Evolutionary conservation across 2,329 filamentous ascomycete genomes (phyloP).

Genomic region (Calonectria pseudoreteaudii): DNA sequence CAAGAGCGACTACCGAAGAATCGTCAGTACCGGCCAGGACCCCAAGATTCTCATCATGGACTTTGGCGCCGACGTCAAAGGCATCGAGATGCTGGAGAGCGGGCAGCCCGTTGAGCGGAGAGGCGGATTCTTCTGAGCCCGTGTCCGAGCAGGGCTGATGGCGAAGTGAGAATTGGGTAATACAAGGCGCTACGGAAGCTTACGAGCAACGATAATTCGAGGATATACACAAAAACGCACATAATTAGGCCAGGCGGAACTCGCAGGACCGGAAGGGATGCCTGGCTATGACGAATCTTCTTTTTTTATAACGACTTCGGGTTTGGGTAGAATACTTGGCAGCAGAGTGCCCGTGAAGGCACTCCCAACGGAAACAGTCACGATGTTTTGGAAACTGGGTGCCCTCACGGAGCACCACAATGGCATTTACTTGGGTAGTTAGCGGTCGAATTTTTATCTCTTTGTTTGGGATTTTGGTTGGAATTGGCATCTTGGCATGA

Average conservation of each 20-base stretch:
- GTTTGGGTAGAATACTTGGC: constrained; percentile 32
- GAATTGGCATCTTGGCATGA: constrained; percentile 23
- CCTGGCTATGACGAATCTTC: constrained; percentile 27
- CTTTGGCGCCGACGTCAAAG: constrained; percentile 76
- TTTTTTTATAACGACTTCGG: constrained; percentile 36
- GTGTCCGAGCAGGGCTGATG: not conserved
- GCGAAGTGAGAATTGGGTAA: constrained; percentile 5
- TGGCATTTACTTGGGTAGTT: constrained; percentile 27
- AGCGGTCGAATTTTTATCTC: constrained; percentile 3
- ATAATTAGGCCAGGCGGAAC: constrained; percentile 18
- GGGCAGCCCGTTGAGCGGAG: constrained; percentile 26
- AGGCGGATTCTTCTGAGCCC: constrained; percentile 42
- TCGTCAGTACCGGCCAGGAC: constrained; percentile 95
- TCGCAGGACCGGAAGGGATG: constrained; percentile 21
- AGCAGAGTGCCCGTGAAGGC: constrained; percentile 21
- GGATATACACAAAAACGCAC: constrained; percentile 14
- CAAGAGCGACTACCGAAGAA: constrained; percentile 93
- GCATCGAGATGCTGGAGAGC: constrained; percentile 70
- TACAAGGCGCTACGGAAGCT: not conserved
- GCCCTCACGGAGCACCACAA: constrained; percentile 36
- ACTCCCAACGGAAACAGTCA: constrained; percentile 26
- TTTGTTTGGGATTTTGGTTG: constrained; percentile 19
- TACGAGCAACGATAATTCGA: constrained; percentile 20
- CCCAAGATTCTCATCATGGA: constrained; percentile 93
- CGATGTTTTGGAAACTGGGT: constrained; percentile 32